phyloP scores from a whole-genome alignment of 305 asterid genomes.

The Solanum chacoense region DNA sequence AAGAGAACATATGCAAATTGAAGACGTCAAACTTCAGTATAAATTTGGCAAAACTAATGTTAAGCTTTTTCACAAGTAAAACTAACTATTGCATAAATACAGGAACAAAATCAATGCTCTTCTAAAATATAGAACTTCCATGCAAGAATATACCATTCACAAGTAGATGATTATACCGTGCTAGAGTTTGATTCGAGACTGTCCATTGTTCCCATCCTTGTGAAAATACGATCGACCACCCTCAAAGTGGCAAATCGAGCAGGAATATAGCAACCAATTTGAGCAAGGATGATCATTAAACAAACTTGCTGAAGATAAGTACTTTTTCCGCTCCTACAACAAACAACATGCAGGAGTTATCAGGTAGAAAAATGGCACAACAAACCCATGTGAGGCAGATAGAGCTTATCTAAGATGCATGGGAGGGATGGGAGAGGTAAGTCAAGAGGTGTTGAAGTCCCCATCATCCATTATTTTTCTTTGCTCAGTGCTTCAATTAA shows the following conservation, averaged over 20 bases:
- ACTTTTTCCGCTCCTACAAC: conserved; percentile 92
- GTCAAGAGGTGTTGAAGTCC: neutral
- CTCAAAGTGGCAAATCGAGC: conserved; percentile 79
- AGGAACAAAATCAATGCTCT: neutral
- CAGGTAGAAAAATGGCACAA: conserved; percentile 1
- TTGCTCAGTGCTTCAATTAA: neutral
- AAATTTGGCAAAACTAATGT: neutral
- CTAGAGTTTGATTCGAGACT: conserved; percentile 89
- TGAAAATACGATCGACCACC: conserved; percentile 86
- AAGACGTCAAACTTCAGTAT: neutral
- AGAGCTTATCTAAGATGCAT: neutral
- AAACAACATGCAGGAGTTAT: neutral
- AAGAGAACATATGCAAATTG: neutral
- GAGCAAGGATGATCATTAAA: conserved; percentile 83
- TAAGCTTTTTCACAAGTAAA: neutral
- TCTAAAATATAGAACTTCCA: neutral
- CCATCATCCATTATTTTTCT: neutral
- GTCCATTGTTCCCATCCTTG: conserved; percentile 94
- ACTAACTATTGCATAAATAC: neutral
- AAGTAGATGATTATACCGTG: conserved; percentile 43
- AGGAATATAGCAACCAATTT: conserved; percentile 93
- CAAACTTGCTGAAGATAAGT: conserved; percentile 96
- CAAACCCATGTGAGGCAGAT: neutral
- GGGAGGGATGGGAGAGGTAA: neutral
- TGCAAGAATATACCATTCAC: neutral